Evolutionary conservation across 495 filamentous ascomycete species (phyloP), one percentile per base, ranked within the genome.

Genomic region (Staphylotrichum longicolle): DNA sequence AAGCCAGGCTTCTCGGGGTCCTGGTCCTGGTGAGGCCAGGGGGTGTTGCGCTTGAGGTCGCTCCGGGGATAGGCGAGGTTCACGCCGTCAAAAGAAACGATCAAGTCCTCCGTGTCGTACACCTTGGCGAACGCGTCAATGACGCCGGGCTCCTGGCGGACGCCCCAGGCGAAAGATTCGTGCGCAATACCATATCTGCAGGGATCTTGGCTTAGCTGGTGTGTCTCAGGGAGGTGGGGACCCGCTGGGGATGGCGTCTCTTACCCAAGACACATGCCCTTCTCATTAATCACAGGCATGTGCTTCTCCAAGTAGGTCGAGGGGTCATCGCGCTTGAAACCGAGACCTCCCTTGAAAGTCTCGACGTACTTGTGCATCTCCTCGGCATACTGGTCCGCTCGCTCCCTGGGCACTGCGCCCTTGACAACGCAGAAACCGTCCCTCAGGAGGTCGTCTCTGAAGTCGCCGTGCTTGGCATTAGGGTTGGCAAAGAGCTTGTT

Each of bases 1-100:
- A 81, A 76, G 34, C 77, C 77, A 4, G 40, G 40, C 44, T 66
- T 72, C 40, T 75, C 75, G 5, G 63, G 60, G 7, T 77, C 77
- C 61, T 81, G 79, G 49, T 81, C 79, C 55, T 75, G 71, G 60
- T 81, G 78, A 3, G 77, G 77, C 78, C 78, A 80, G 14, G 77
- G 75, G 63, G 77, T 75, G 53, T 66, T 57, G 8, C 73, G 61
- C 34, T 75, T 39, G 55, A 77, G 74, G 49, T 62, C 67, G n/a
- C 70, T 74, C 46, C 76, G 74, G 8, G 74, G 63, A 54, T 77
- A 77, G 37, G 67, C 63, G 45, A 80, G 67, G 62, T 80, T 80
- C 50, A 76, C 64, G 2, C 70, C 75, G 61, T 79, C 77, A 59
- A 81, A 81, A 0, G 77, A 80, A 3, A 79, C 76, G 52, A 81